phyloP scores from a whole-genome alignment of 352 stramenopile genomes.

The Phytophthora tentaculata region DNA sequence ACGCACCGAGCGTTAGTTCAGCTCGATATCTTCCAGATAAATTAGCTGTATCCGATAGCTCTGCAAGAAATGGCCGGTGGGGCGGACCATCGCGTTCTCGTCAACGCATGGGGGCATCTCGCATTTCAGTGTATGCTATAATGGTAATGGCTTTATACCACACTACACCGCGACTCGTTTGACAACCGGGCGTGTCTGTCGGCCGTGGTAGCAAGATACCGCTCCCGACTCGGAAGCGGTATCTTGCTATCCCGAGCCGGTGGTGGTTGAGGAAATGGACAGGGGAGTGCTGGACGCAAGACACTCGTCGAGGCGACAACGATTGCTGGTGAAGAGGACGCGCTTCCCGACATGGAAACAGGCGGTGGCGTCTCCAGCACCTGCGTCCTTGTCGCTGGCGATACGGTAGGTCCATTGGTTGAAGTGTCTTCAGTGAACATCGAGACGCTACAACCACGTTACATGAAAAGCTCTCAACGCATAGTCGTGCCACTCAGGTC shows the following conservation, averaged over 20 bases:
- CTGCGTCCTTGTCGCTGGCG: background rate
- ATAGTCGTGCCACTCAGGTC: too few species aligned
- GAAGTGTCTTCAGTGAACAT: background rate
- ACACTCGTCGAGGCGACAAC: conserved; percentile 12
- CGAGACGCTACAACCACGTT: conserved; percentile 22
- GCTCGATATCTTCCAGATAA: conserved; percentile 29
- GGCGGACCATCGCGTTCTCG: conserved; percentile 22
- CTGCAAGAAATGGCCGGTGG: conserved; percentile 27
- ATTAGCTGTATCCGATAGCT: conserved; percentile 25
- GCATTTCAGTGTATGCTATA: background rate
- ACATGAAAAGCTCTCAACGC: too few species aligned
- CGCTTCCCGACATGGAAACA: conserved; percentile 12
- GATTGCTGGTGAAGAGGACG: background rate
- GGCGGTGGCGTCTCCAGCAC: background rate
- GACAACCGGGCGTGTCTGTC: conserved; percentile 22
- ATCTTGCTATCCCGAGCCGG: too few species aligned
- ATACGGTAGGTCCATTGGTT: too few species aligned
- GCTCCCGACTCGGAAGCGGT: too few species aligned
- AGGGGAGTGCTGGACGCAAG: conserved; percentile 35
- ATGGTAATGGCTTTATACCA: conserved; percentile 40
- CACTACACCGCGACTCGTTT: conserved; percentile 18
- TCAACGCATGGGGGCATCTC: background rate
- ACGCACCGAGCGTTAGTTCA: conserved; percentile 15
- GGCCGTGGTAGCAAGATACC: conserved; percentile 4
- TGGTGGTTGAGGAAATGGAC: conserved; percentile 33